phyloP scores from a whole-genome alignment of 345 rosid species.

The Hirschfeldia incana region DNA sequence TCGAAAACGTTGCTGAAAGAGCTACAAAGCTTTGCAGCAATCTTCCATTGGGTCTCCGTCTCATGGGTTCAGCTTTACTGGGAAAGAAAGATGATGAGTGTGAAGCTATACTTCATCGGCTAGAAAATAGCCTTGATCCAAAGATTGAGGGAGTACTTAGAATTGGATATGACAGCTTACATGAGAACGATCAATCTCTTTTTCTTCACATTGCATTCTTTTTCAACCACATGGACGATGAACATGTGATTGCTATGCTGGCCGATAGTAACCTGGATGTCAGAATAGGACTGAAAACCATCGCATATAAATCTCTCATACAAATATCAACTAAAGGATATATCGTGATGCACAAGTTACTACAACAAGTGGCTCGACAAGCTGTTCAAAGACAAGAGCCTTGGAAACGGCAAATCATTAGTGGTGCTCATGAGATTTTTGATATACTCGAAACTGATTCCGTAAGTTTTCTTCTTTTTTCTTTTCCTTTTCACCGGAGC shows the following conservation, averaged over 20 bases:
- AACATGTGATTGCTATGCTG: neutral
- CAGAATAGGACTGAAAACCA: neutral
- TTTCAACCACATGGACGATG: neutral
- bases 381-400: too few species aligned
- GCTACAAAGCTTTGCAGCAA: too few species aligned
- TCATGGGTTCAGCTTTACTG: too few species aligned
- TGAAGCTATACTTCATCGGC: too few species aligned
- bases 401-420: neutral
- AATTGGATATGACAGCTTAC: neutral
- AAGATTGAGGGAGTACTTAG: neutral
- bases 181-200: neutral
- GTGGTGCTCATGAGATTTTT: neutral
- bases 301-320: neutral
- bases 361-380: neutral
- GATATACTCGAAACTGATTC: neutral
- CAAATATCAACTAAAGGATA: neutral
- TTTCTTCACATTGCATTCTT: neutral
- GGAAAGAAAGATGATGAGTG: too few species aligned
- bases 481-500: neutral
- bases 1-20: too few species aligned
- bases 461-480: neutral
- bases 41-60: too few species aligned
- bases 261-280: neutral
- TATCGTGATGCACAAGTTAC: neutral
- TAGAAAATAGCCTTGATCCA: too few species aligned